These are phyloP conservation scores for Russula compacta DNA, from an alignment of 768 basidiomycete genomes.

Conservation along the genomic window DNA sequence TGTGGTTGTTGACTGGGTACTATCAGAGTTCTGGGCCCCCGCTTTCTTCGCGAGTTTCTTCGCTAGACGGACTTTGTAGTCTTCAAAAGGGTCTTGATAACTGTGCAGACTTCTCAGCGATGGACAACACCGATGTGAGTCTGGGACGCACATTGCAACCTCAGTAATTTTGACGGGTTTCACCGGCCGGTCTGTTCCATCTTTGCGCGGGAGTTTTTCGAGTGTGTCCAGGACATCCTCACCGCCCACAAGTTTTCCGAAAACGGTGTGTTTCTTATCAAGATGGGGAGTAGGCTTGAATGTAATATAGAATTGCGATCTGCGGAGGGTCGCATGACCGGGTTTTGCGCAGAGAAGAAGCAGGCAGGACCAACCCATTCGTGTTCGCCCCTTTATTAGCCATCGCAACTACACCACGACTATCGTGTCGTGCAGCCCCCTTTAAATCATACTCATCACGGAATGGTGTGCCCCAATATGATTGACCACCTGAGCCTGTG, in stretches of 20 bases:
- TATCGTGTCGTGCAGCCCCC: constrained; percentile 80
- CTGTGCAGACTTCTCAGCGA: constrained; percentile 29
- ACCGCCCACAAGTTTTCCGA: constrained; percentile 94
- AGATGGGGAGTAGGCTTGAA: constrained; percentile 78
- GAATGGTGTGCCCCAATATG: constrained; percentile 93
- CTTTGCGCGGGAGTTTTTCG: constrained; percentile 72
- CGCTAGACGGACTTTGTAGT: constrained; percentile 75
- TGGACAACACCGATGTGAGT: neutral
- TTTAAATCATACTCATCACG: constrained; percentile 88
- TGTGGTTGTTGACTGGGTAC: constrained; percentile 20
- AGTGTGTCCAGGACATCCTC: constrained; percentile 82
- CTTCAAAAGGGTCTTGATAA: constrained; percentile 92
- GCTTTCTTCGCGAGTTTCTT: constrained; percentile 63
- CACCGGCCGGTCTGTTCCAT: constrained; percentile 78
- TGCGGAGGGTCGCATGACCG: constrained; percentile 24
- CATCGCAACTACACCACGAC: constrained; percentile 84
- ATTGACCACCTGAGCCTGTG: constrained; percentile 87
- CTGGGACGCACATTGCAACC: constrained; percentile 63
- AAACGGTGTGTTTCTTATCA: constrained; percentile 92
- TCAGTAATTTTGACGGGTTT: constrained; percentile 82
- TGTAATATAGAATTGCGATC: constrained; percentile 91
- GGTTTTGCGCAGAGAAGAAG: neutral
- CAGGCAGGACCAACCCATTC: constrained; percentile 50
- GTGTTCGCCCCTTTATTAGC: constrained; percentile 90
- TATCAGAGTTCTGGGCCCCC: constrained; percentile 31